These are phyloP conservation scores for Pittosporum tobira DNA, from an alignment of 129 eudicot species.

Conservation along the genomic window DNA sequence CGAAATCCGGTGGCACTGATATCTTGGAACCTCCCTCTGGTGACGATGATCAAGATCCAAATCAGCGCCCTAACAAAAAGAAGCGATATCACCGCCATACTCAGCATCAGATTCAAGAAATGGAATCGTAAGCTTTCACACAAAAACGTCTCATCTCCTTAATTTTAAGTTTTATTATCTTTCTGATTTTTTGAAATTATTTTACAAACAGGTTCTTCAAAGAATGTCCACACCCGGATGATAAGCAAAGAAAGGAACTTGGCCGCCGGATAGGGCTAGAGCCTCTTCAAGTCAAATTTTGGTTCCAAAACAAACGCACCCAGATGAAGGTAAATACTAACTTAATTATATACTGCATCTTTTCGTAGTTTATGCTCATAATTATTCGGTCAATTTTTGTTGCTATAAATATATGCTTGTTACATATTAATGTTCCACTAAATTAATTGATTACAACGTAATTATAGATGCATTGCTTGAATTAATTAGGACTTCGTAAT, in stretches of 20 bases:
- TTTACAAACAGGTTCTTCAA: conserved; percentile 57
- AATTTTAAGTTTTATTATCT: background rate
- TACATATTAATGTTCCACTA: background rate
- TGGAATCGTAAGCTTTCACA: conserved; percentile 22
- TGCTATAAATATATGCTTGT: no score
- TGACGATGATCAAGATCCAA: conserved; percentile 87
- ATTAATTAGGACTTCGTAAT: background rate
- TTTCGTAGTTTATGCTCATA: no score
- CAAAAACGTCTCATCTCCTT: background rate
- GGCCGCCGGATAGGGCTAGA: conserved; percentile 70
- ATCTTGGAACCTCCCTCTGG: conserved; percentile 82
- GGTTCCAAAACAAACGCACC: conserved; percentile 99
- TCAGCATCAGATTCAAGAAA: conserved; percentile 90
- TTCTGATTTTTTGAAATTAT: background rate
- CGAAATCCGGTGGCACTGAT: conserved; percentile 90
- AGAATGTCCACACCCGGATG: conserved; percentile 99
- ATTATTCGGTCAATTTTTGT: no score
- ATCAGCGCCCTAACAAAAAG: conserved; percentile 82
- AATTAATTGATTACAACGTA: background rate
- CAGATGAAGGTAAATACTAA: conserved; percentile 76
- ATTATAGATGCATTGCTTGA: background rate
- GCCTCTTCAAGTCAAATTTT: conserved; percentile 91
- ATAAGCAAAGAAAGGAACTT: conserved; percentile 94
- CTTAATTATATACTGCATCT: background rate
- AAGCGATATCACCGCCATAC: conserved; percentile 98